These are phyloP conservation scores for Pseudoneurospora amorphoporcata DNA, from an alignment of 495 filamentous ascomycete species.

Conservation along the genomic window DNA sequence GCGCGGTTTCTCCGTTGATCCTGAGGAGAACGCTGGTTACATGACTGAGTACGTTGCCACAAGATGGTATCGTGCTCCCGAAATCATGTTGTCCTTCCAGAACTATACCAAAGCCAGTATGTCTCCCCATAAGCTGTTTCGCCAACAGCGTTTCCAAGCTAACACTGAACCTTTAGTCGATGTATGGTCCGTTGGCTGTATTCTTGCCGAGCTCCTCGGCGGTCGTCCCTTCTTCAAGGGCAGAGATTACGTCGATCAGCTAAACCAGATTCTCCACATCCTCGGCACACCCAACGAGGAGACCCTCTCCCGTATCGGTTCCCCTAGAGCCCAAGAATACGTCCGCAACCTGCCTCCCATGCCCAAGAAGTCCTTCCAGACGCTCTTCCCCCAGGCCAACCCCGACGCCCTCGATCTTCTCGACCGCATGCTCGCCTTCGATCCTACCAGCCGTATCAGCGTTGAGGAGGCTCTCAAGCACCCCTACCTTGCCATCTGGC, in stretches of 20 bases:
- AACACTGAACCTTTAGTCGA: conserved; percentile 52
- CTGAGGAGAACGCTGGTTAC: conserved; percentile 96
- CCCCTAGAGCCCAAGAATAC: conserved; percentile 93
- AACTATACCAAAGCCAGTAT: conserved; percentile 98
- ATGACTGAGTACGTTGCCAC: conserved; percentile 99
- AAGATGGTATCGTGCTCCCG: conserved; percentile 95
- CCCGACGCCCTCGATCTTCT: conserved; percentile 91
- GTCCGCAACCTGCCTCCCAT: conserved; percentile 96
- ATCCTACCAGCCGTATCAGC: conserved; percentile 80
- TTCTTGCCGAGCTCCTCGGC: conserved; percentile 90
- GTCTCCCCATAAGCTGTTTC: conserved; percentile 25
- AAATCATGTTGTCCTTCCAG: conserved; percentile 99
- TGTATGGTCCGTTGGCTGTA: conserved; percentile 98
- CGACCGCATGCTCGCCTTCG: conserved; percentile 94
- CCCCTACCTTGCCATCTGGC: conserved; percentile 94
- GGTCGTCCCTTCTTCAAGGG: conserved; percentile 98
- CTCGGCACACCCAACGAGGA: conserved; percentile 94
- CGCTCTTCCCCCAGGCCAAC: conserved; percentile 89
- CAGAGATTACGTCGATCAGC: conserved; percentile 95
- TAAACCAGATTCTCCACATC: conserved; percentile 98
- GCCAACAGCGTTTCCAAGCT: background rate
- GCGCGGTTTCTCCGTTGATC: conserved; percentile 90
- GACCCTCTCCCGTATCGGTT: conserved; percentile 88
- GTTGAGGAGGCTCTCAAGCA: conserved; percentile 93
- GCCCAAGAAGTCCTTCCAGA: conserved; percentile 80